Percentiles rank a stretch among this genome's conserved stretches.
Evolutionary conservation across 306 rosid genomes (phyloP).

Genomic region (Senna siamea): DNA sequence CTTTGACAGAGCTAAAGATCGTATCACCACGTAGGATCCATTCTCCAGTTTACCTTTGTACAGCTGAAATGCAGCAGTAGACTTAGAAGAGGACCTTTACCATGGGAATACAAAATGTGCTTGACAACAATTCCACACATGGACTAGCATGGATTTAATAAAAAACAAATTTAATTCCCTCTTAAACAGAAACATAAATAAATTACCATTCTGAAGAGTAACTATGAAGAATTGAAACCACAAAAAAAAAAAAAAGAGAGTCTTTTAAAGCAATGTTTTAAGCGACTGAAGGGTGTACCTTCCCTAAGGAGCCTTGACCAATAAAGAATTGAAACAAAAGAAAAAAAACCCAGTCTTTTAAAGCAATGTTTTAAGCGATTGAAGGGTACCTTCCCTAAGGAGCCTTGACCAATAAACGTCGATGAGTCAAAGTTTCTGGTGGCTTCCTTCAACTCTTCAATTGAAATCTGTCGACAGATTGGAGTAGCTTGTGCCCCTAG

Average conservation of each 20-base stretch:
- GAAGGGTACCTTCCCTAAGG: constrained; percentile 67
- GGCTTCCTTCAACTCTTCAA: constrained; percentile 75
- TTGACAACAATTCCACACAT: background rate
- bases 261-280: background rate
- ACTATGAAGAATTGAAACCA: background rate
- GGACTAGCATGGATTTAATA: background rate
- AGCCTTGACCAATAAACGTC: constrained; percentile 70
- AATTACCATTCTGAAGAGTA: background rate
- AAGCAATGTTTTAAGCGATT: constrained; percentile 7
- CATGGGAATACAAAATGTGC: background rate
- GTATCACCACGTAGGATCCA: constrained; percentile 61
- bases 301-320: constrained; percentile 79
- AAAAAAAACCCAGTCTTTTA: too few relatives aligned
- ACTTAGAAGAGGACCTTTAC: constrained; percentile 6
- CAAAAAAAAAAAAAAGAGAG: background rate
- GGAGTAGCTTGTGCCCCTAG: constrained; percentile 65
- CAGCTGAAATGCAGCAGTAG: constrained; percentile 51
- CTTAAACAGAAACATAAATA: background rate
- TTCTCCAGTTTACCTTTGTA: constrained; percentile 75
- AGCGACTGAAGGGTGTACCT: constrained; percentile 52
- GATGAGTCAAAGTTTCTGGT: constrained; percentile 62
- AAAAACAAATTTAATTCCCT: background rate
- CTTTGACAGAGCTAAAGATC: constrained; percentile 60
- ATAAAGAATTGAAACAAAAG: constrained; percentile 41
- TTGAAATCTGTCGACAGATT: constrained; percentile 53